phyloP scores from a whole-genome alignment of 2,329 filamentous ascomycete species.

The Fusarium sp. region DNA sequence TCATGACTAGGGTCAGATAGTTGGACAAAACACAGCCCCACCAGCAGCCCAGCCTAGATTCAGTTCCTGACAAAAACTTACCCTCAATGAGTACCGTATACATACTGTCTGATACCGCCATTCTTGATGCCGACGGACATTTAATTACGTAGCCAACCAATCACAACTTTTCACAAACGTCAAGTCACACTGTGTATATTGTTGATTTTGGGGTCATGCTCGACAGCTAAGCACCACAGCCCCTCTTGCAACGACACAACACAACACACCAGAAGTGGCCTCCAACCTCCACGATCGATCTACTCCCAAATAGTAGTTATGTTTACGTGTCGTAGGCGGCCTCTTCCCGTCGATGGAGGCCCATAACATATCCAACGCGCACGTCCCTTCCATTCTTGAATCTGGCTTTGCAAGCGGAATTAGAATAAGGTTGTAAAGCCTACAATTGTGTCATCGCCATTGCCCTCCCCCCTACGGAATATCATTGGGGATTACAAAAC shows the following conservation, averaged over 20 bases:
- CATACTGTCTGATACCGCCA: conserved; percentile 23
- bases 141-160: conserved; percentile 5
- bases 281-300: conserved; percentile 26
- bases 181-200: conserved; percentile 19
- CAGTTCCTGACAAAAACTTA: conserved; percentile 16
- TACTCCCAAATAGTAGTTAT: not conserved
- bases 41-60: not conserved
- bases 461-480: not conserved
- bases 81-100: conserved; percentile 14
- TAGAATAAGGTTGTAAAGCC: not conserved
- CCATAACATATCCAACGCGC: not conserved
- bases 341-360: conserved; percentile 4
- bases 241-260: conserved; percentile 27
- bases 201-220: not conserved
- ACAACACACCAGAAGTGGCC: conserved; percentile 22
- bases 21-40: conserved; percentile 28
- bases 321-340: conserved; percentile 26
- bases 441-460: not conserved
- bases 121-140: not conserved
- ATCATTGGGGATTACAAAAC: not conserved
- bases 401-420: too few relatives aligned
- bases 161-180: not conserved
- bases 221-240: conserved; percentile 17
- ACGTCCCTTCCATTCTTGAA: not conserved
- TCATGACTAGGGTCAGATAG: not conserved